A percentile compares a stretch with the other conserved stretches of the same genome.
Conservation (phyloP, 2,329 filamentous ascomycete genomes). For the Ophiostoma triangulosporum region DNA sequence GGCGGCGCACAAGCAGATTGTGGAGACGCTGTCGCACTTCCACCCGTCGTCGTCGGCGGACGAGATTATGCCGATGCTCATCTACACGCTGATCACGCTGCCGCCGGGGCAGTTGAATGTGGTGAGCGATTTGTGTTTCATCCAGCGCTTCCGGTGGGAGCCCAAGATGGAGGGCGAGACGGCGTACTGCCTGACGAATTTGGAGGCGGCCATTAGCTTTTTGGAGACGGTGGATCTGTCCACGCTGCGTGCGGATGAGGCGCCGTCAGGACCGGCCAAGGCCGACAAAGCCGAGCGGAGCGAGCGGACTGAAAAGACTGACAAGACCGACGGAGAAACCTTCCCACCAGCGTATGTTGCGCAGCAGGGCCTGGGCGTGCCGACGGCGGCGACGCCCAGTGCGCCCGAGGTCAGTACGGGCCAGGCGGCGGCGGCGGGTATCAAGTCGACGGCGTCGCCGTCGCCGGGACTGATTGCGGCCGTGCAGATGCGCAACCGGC, state of each 20-base stretch:
- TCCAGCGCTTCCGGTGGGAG: conserved; percentile 78
- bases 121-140: conserved; percentile 89
- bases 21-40: conserved; percentile 63
- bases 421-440: conserved; percentile 14
- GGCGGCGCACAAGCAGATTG: conserved; percentile 82
- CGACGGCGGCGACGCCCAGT: conserved; percentile 19
- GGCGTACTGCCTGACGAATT: conserved; percentile 89
- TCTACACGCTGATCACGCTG: conserved; percentile 87
- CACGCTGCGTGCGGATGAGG: conserved; percentile 70
- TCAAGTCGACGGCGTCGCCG: conserved; percentile 26
- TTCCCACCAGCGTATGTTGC: conserved; percentile 42
- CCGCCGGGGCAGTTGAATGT: conserved; percentile 75
- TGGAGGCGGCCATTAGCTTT: conserved; percentile 90
- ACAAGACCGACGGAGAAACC: conserved; percentile 32
- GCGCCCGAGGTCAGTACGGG: conserved; percentile 21
- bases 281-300: conserved; percentile 9
- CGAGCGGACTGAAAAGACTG: no score
- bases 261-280: conserved; percentile 53
- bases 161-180: conserved; percentile 84
- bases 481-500: conserved; percentile 50
- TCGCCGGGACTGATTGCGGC: conserved; percentile 28
- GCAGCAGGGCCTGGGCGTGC: conserved; percentile 24
- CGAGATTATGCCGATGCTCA: conserved; percentile 91
- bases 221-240: conserved; percentile 90
- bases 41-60: conserved; percentile 80